Conservation (phyloP, 2,329 filamentous ascomycete genomes). For the Elsinoe batatas region DNA sequence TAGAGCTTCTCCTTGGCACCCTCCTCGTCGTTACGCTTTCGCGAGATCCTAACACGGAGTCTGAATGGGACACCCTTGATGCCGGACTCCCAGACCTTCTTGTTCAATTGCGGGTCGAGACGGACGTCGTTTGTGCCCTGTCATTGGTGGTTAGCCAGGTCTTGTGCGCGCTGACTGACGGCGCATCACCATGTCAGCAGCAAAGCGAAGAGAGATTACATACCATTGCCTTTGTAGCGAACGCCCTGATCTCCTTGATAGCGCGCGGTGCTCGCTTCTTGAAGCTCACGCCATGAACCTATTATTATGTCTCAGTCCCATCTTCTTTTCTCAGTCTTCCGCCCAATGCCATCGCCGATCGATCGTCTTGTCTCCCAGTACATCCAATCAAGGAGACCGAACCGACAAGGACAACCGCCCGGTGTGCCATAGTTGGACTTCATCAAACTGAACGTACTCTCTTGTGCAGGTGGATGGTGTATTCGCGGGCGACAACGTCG, state of each 20-base stretch:
- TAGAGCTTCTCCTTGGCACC: slow-evolving; percentile 99
- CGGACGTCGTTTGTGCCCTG: slow-evolving; percentile 96
- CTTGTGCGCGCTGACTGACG: not conserved
- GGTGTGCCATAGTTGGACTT: slow-evolving; percentile 51
- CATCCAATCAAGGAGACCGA: slow-evolving; percentile 2
- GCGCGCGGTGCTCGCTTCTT: slow-evolving; percentile 98
- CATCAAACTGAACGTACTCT: slow-evolving; percentile 77
- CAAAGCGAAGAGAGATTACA: slow-evolving; percentile 31
- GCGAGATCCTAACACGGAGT: slow-evolving; percentile 94
- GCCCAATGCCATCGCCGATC: slow-evolving; percentile 43
- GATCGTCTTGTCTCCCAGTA: not conserved
- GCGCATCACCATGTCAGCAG: not conserved
- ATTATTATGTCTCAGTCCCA: slow-evolving; percentile 39
- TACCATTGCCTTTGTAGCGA: slow-evolving; percentile 94
- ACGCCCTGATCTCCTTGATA: slow-evolving; percentile 99
- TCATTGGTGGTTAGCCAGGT: not conserved
- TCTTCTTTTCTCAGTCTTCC: slow-evolving; percentile 52
- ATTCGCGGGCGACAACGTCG: slow-evolving; percentile 98
- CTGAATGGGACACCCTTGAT: slow-evolving; percentile 98
- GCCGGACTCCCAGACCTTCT: slow-evolving; percentile 99
- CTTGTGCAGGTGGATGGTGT: slow-evolving; percentile 99
- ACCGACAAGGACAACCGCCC: not conserved
- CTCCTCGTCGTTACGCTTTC: slow-evolving; percentile 99
- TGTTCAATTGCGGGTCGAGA: slow-evolving; percentile 97
- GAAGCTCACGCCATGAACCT: slow-evolving; percentile 97